Base-by-base conservation (phyloP, 129 eudicot species). In the Smallanthus sonchifolius region DNA sequence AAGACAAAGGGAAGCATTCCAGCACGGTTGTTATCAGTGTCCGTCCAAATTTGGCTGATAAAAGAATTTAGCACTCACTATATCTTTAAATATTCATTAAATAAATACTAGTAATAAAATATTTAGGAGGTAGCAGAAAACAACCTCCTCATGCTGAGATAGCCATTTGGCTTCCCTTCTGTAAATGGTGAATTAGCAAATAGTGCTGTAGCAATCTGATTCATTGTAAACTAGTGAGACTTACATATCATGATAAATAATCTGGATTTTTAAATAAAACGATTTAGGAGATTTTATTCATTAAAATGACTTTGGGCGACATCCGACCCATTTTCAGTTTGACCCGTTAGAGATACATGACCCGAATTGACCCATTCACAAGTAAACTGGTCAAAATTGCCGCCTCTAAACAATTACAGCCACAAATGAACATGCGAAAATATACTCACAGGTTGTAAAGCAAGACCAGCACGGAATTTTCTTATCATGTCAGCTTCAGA, bases 1-100 rank as follows among this genome's bases (percentile, higher is more conserved):
- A 95, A 95, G 13, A 95, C 99, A 77, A 95, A 95, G 1, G 99
- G 99, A 82, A 91, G 96, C 99, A 95, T 95, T 75, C 99, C 99
- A 74, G 94, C 76, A 47, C 99, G 96, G 67, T 88, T 78, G 16
- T 95, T 95, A 75, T 95, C 99, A 5, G 97, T 95, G 75, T 91
- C 96, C 4, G 99, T 89, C 99, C 99, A 95, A 56, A 91, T 88
- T 80, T 95, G 99, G 80, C 99, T 95, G 96, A 67, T 10, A n/a
- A 48, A 62, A 43, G 32, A 16, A 54, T 14, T 19, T 35, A 14
- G n/a, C 7, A 62, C 2, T 36, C 83, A 76, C 30, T 10, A 70
- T 62, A 69, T 2, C 60, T 20, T 70, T 48, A 42, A 7, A 45
- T 35, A 59, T 39, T 19, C 15, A 65, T 17, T 61, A 69, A 17